Base-by-base conservation (phyloP, 2,329 filamentous ascomycete genomes). In the Lecanosticta acicola region DNA sequence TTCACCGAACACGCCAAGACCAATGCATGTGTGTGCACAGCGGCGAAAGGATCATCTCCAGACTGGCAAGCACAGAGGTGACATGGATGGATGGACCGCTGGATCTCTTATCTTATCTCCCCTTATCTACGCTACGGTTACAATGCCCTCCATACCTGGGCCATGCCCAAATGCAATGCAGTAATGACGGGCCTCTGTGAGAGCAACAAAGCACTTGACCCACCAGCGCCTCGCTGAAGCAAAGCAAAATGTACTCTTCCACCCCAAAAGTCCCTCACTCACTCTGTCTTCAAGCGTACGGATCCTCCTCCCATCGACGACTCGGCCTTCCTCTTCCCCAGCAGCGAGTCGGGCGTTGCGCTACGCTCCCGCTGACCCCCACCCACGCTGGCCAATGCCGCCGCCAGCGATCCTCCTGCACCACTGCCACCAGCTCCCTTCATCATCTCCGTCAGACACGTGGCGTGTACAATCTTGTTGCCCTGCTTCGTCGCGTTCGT, bases 391-490 rank as follows among this genome's bases (percentile, higher is more conserved):
- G 56, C 46, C 41, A 61, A 41, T 29, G 56, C 56, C 16, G 53
- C 54, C 5, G 58, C 59, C 41, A 64, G 32, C 16, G 59, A 52
- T 16, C 54, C 47, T 35, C 41, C 47, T 5, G 39, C 38, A 9
- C 20, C 40, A 29, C 41, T 46, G 7, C 41, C 39, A 8, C 20
- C 38, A 29, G 39, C 47, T 32, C 45, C 43, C 61, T 81, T 84
- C 29, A 79, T 84, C 24, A 87, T 85, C 68, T 96, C 91, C 14
- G 81, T 79, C 64, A 91, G 87, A 65, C 93, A 98, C 44, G 83
- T 94, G 9, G 84, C 88, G 66, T 98, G 93, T 60, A 88, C 97
- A 13, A 93, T 84, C 52, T 87, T 81, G 45, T 77, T 80, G 29
- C 85, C 86, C 21, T 94, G 80, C 54, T 84, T 78, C 41, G 86